Evolutionary conservation across 768 basidiomycete genomes (phyloP).

Genomic region (Lentinus brumalis): DNA sequence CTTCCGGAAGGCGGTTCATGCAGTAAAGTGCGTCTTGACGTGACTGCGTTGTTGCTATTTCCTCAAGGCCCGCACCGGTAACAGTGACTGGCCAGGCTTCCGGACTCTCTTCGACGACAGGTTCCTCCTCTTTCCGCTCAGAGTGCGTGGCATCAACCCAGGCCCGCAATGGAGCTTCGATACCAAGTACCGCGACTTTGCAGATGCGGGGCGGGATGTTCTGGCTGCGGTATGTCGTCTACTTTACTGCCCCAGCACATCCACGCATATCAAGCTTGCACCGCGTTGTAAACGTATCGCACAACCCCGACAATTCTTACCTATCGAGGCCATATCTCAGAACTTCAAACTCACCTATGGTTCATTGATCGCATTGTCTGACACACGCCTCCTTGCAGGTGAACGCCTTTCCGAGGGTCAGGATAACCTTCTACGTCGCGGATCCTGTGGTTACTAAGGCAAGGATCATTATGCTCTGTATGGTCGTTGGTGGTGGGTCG

Average conservation of each 20-base stretch:
- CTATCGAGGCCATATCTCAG: too few species aligned
- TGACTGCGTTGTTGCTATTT: too few species aligned
- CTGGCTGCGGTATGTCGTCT: constrained; percentile 23
- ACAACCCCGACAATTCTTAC: too few species aligned
- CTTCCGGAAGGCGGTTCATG: too few species aligned
- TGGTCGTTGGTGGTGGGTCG: background rate
- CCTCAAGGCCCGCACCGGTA: too few species aligned
- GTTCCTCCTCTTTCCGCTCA: constrained; percentile 20
- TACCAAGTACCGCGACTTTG: constrained; percentile 27
- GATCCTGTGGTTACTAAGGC: constrained; percentile 20
- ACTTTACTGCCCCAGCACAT: background rate
- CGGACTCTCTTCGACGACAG: constrained; percentile 18
- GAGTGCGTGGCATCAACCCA: constrained; percentile 21
- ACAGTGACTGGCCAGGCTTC: constrained; percentile 21
- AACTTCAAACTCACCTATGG: too few species aligned
- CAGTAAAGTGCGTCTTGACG: too few species aligned
- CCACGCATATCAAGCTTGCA: too few species aligned
- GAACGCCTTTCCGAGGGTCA: background rate
- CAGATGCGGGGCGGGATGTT: constrained; percentile 24
- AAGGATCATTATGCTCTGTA: background rate
- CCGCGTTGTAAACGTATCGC: too few species aligned
- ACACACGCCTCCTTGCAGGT: constrained; percentile 1
- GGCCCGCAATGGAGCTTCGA: constrained; percentile 19
- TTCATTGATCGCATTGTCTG: too few species aligned
- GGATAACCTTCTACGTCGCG: constrained; percentile 16